phyloP scores from a whole-genome alignment of 2,329 filamentous ascomycete species.

The Microdochium trichocladiopsis region DNA sequence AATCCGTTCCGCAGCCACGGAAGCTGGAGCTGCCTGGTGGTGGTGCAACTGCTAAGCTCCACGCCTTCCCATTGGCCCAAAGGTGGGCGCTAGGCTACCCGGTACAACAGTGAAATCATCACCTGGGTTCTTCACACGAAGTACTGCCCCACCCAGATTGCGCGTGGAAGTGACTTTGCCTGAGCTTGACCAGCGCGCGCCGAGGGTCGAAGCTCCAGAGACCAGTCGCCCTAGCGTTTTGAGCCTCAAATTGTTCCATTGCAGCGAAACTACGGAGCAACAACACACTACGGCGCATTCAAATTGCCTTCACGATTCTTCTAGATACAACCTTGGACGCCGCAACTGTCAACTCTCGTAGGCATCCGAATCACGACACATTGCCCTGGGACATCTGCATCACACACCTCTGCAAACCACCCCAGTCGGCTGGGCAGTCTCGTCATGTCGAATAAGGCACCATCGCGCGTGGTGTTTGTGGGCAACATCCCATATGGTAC shows the following conservation, averaged over 20 bases:
- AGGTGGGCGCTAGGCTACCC: neutral
- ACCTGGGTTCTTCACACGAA: neutral
- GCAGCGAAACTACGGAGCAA: no score
- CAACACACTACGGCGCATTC: no score
- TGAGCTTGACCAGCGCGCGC: neutral
- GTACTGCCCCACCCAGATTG: neutral
- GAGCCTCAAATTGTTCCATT: neutral
- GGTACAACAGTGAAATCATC: neutral
- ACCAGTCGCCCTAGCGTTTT: neutral
- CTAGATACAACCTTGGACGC: neutral
- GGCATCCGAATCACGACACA: neutral
- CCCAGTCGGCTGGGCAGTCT: no score
- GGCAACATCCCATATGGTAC: slow-evolving; percentile 79
- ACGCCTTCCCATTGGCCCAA: neutral
- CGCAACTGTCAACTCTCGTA: no score
- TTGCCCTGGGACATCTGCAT: neutral
- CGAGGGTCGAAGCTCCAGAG: neutral
- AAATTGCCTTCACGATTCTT: no score
- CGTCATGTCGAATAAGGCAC: slow-evolving; percentile 68
- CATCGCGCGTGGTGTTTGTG: slow-evolving; percentile 74
- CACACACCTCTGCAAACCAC: no score
- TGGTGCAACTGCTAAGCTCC: neutral
- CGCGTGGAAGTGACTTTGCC: neutral
- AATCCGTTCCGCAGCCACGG: neutral
- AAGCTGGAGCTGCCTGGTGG: neutral